These are phyloP conservation scores for Rhodocollybia butyracea DNA, from an alignment of 768 basidiomycete genomes.

Conservation along the genomic window DNA sequence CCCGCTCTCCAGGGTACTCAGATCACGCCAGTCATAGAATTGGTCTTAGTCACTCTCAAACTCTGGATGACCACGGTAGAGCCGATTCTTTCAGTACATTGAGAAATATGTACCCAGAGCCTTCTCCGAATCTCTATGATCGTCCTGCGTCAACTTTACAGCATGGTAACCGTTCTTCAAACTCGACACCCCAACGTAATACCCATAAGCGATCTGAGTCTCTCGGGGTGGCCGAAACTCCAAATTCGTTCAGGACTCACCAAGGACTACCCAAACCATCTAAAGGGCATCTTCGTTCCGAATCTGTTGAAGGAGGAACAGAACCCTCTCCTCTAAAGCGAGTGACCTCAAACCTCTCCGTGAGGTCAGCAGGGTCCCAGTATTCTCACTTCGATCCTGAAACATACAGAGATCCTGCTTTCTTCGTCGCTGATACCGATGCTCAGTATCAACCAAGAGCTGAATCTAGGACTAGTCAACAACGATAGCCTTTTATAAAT, in stretches of 20 bases:
- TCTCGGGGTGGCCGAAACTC: neutral
- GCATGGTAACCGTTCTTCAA: neutral
- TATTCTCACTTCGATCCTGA: constrained; percentile 7
- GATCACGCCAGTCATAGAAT: neutral
- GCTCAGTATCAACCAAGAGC: neutral
- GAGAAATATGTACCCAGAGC: too few relatives aligned
- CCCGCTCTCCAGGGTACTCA: neutral
- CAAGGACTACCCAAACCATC: neutral
- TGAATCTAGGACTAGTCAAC: neutral
- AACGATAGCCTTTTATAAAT: too few relatives aligned
- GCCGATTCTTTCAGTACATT: too few relatives aligned
- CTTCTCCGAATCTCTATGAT: neutral
- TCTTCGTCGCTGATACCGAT: neutral
- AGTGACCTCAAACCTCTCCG: neutral
- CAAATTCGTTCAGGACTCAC: neutral
- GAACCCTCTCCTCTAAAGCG: neutral
- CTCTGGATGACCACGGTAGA: neutral
- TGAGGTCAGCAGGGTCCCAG: neutral
- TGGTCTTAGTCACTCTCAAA: neutral
- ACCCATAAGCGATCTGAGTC: neutral
- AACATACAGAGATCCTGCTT: constrained; percentile 5
- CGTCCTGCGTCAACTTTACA: neutral
- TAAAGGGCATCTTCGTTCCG: neutral
- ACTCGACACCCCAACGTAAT: too few relatives aligned
- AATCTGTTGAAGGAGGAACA: neutral